Conservation (phyloP, 129 eudicot species). For the Flaveria robusta region DNA sequence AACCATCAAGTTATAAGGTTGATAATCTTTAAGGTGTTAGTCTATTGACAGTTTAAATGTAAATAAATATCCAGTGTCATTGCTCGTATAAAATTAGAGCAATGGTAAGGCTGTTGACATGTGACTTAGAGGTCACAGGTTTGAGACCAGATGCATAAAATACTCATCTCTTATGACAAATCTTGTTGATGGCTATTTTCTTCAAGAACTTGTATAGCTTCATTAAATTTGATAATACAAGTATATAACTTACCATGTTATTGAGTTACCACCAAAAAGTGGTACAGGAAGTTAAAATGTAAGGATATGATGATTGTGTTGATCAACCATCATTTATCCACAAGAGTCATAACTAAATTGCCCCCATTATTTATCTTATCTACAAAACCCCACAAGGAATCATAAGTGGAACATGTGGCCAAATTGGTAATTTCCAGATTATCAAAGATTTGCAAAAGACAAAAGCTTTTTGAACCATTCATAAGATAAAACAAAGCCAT, state of each 20-base stretch:
- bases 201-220: constrained; percentile 2
- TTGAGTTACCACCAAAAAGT: not conserved
- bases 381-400: constrained; percentile 36
- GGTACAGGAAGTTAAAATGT: not conserved
- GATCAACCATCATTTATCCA: constrained; percentile 23
- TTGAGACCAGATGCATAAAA: too few relatives aligned
- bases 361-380: constrained; percentile 29
- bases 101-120: too few relatives aligned
- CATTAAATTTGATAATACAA: not conserved
- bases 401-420: constrained; percentile 24
- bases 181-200: not conserved
- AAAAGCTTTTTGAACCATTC: constrained; percentile 43
- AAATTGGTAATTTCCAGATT: constrained; percentile 24
- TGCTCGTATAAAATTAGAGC: too few relatives aligned
- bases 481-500: constrained; percentile 23
- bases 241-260: not conserved
- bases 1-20: not conserved
- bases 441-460: constrained; percentile 40
- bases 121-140: too few relatives aligned
- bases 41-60: not conserved
- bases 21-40: not conserved
- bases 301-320: not conserved
- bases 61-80: not conserved
- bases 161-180: not conserved
- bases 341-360: constrained; percentile 20